phyloP scores from a whole-genome alignment of 306 rosid species.

The Quercus agrifolia region DNA sequence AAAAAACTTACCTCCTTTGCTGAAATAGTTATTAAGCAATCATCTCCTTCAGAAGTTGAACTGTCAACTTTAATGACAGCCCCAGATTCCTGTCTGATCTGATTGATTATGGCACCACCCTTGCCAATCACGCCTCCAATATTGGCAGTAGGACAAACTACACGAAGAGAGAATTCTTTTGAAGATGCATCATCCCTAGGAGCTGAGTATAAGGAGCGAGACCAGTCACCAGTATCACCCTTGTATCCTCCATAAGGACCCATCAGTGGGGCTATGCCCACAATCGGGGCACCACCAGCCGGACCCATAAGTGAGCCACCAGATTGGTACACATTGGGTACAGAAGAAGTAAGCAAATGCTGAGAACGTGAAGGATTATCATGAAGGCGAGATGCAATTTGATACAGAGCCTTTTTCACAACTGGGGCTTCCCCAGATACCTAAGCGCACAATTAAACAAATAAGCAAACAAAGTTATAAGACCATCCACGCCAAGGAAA shows the following conservation, averaged over 20 bases:
- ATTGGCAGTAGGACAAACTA: conserved; percentile 85
- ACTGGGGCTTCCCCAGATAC: conserved; percentile 76
- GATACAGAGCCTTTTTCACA: conserved; percentile 78
- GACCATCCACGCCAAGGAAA: not conserved
- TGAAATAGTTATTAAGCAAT: conserved; percentile 75
- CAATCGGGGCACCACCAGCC: conserved; percentile 64
- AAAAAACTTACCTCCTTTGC: conserved; percentile 74
- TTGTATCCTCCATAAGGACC: conserved; percentile 84
- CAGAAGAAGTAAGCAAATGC: conserved; percentile 76
- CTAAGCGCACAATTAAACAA: conserved; percentile 44
- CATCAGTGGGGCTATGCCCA: conserved; percentile 80
- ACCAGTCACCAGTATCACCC: conserved; percentile 89
- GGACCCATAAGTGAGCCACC: conserved; percentile 79
- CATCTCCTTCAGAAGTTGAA: conserved; percentile 83
- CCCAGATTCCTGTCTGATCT: conserved; percentile 91
- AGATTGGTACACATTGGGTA: conserved; percentile 45
- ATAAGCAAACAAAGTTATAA: conserved; percentile 1
- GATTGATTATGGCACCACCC: conserved; percentile 91
- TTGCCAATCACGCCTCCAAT: conserved; percentile 98
- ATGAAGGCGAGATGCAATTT: conserved; percentile 84
- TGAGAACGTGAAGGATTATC: conserved; percentile 92
- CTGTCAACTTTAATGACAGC: conserved; percentile 95
- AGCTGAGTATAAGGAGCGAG: conserved; percentile 85
- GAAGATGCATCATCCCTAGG: conserved; percentile 80
- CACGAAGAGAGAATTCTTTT: conserved; percentile 78